A percentile compares a stretch with the other conserved stretches of the same genome.
Evolutionary conservation across 495 filamentous ascomycete species (phyloP).

Genomic region (Xylaria bambusicola): DNA sequence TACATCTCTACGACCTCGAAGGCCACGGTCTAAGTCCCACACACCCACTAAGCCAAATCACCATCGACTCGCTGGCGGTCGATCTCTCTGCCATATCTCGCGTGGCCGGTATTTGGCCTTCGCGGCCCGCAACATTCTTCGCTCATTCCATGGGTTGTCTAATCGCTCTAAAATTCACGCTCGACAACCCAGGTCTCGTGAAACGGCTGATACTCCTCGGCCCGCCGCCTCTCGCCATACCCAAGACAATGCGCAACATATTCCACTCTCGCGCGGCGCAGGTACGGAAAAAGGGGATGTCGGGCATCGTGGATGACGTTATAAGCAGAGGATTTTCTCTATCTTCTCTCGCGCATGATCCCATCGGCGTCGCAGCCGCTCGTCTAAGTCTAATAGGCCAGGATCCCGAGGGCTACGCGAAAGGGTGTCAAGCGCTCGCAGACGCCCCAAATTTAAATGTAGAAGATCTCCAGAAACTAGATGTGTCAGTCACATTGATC

Average conservation of each 20-base stretch:
- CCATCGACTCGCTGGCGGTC: slow-evolving; percentile 43
- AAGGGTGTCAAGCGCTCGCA: slow-evolving; percentile 54
- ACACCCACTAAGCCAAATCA: slow-evolving; percentile 39
- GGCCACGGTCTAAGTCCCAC: slow-evolving; percentile 56
- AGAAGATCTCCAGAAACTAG: slow-evolving; percentile 12
- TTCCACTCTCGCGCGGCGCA: not conserved
- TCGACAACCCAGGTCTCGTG: slow-evolving; percentile 40
- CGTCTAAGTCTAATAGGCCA: slow-evolving; percentile 45
- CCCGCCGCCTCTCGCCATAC: slow-evolving; percentile 20
- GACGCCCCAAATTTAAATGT: slow-evolving; percentile 34
- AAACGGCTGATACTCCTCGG: slow-evolving; percentile 46
- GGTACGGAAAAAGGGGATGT: slow-evolving; percentile 1
- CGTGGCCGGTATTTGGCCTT: slow-evolving; percentile 24
- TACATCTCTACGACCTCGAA: slow-evolving; percentile 54
- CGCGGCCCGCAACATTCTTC: slow-evolving; percentile 48
- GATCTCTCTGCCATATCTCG: slow-evolving; percentile 47
- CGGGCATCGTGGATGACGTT: not conserved
- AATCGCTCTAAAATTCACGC: slow-evolving; percentile 36
- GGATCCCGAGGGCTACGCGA: slow-evolving; percentile 57
- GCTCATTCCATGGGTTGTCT: slow-evolving; percentile 37
- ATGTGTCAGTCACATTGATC: not conserved
- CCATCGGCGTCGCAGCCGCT: slow-evolving; percentile 41
- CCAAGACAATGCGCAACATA: not conserved
- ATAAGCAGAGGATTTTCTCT: slow-evolving; percentile 14
- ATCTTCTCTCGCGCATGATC: slow-evolving; percentile 38